Conservation (phyloP, 2,329 filamentous ascomycete species). For the Fusarium haematococcum region DNA sequence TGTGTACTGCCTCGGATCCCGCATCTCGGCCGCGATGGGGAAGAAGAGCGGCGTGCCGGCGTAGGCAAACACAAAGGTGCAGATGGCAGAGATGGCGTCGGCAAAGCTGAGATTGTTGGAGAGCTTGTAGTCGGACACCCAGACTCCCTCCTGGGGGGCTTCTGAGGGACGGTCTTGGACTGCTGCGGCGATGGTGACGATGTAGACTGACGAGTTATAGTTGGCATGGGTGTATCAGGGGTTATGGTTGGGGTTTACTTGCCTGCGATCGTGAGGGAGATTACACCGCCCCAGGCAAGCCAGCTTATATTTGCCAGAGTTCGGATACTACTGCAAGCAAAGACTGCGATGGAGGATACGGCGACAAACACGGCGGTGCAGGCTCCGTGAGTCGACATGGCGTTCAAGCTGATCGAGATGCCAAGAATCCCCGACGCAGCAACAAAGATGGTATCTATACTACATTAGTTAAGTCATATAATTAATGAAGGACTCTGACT, state of each 20-base stretch:
- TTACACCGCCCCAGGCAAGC: conserved; percentile 46
- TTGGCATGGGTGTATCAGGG: neutral
- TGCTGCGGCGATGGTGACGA: conserved; percentile 39
- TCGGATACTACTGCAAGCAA: conserved; percentile 48
- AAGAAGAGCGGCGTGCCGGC: conserved; percentile 52
- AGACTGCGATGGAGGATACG: conserved; percentile 46
- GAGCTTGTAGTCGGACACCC: conserved; percentile 49
- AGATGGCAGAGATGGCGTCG: conserved; percentile 47
- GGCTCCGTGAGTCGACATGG: conserved; percentile 52
- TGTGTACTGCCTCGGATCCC: conserved; percentile 44
- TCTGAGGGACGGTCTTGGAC: conserved; percentile 31
- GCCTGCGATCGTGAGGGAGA: conserved; percentile 34
- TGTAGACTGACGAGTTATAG: conserved; percentile 19
- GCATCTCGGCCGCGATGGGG: conserved; percentile 48
- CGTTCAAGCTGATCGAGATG: conserved; percentile 54
- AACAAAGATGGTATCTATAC: conserved; percentile 31
- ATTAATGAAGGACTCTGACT: neutral
- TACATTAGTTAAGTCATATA: conserved; percentile 1
- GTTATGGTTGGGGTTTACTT: neutral
- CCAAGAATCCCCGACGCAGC: conserved; percentile 40
- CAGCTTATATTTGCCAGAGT: conserved; percentile 48
- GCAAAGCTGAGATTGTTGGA: conserved; percentile 46
- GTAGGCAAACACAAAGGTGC: conserved; percentile 52
- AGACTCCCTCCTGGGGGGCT: conserved; percentile 31
- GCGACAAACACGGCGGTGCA: conserved; percentile 57